Evolutionary conservation across 1,284 basidiomycete genomes (phyloP).

Genomic region (Phellopilus nigrolimitatus): DNA sequence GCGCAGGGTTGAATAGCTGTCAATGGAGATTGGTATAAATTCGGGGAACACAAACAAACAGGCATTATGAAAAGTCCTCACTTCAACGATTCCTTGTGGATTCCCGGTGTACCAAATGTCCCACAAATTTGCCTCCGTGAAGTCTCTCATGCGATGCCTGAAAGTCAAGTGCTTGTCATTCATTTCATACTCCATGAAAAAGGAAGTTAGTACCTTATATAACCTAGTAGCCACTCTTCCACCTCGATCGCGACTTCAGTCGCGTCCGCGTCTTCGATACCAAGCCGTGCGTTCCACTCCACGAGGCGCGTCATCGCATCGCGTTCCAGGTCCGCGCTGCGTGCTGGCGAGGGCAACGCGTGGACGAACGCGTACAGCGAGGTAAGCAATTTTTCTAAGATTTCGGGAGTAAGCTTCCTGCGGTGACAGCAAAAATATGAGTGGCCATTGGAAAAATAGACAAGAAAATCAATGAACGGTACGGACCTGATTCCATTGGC

Average conservation of each 20-base stretch:
- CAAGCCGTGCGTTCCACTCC: constrained; percentile 25
- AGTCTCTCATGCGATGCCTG: constrained; percentile 40
- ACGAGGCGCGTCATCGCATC: constrained; percentile 36
- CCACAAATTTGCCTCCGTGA: constrained; percentile 53
- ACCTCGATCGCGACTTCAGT: constrained; percentile 22
- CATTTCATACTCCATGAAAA: background rate
- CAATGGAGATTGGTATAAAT: constrained; percentile 4
- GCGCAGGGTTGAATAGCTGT: constrained; percentile 65
- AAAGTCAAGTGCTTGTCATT: background rate
- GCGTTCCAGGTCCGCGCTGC: constrained; percentile 32
- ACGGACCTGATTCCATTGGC: constrained; percentile 44
- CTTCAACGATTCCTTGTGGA: constrained; percentile 60
- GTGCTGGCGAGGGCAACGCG: constrained; percentile 27
- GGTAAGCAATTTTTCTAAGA: constrained; percentile 38
- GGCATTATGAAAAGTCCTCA: constrained; percentile 27
- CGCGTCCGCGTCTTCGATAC: constrained; percentile 16
- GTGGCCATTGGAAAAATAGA: background rate
- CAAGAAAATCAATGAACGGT: background rate
- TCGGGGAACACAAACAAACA: constrained; percentile 1
- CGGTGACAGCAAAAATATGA: background rate
- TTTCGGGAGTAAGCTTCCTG: constrained; percentile 43
- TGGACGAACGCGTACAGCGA: constrained; percentile 37
- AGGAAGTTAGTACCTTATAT: constrained; percentile 40
- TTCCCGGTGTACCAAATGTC: constrained; percentile 68
- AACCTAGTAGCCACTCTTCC: constrained; percentile 45